Evolutionary conservation across 2,329 filamentous ascomycete species (phyloP).

Genomic region (Westerdykella sp.): DNA sequence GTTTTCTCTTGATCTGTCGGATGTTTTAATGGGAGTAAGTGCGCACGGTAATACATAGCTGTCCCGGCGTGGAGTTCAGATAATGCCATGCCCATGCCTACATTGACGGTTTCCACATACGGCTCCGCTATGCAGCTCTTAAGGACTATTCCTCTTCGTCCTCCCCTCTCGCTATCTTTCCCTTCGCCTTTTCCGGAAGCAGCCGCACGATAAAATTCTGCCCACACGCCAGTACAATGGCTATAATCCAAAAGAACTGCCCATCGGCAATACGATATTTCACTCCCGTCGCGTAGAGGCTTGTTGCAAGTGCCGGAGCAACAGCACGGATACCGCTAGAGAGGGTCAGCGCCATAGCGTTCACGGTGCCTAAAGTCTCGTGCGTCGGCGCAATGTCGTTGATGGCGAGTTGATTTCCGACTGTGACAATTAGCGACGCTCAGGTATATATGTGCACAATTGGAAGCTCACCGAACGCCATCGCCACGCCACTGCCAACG

Average conservation of each 20-base stretch:
- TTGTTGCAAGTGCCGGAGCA: conserved; percentile 59
- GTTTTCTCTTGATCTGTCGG: too few species aligned
- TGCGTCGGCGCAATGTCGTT: conserved; percentile 67
- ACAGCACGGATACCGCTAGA: conserved; percentile 58
- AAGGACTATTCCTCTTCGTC: too few species aligned
- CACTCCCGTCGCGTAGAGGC: conserved; percentile 62
- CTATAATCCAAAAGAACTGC: conserved; percentile 59
- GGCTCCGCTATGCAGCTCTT: too few species aligned
- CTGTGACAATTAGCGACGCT: conserved; percentile 15
- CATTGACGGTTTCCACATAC: too few species aligned
- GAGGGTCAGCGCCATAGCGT: conserved; percentile 60
- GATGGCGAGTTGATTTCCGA: conserved; percentile 63
- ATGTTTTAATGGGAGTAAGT: too few species aligned
- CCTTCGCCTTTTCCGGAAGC: conserved; percentile 11
- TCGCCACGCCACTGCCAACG: conserved; percentile 58
- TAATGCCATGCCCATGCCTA: too few species aligned
- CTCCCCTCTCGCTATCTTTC: background rate
- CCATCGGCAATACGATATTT: conserved; percentile 56
- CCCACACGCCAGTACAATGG: conserved; percentile 33
- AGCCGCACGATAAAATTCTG: conserved; percentile 2
- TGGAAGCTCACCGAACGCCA: conserved; percentile 56
- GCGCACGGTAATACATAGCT: too few species aligned
- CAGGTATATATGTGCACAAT: background rate
- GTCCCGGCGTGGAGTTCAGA: too few species aligned
- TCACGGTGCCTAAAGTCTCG: conserved; percentile 62